Conservation (phyloP, 1,284 basidiomycete genomes). For the Ustilago trichophora region DNA sequence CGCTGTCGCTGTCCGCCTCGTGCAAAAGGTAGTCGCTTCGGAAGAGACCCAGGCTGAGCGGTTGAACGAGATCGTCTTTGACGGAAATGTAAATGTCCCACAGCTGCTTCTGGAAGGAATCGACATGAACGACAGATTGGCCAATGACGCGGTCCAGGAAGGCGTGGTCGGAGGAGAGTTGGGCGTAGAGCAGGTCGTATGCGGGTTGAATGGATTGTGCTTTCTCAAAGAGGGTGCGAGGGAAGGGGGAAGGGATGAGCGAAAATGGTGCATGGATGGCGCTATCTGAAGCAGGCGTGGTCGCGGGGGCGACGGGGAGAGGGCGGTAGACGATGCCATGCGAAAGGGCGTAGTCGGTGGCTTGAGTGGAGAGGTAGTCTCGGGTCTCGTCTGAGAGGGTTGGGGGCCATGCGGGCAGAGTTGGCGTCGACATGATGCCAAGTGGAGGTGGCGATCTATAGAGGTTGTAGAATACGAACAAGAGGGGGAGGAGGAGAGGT, state of each 20-base stretch:
- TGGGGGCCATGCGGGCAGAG: conserved; percentile 75
- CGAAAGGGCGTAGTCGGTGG: conserved; percentile 84
- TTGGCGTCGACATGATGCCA: conserved; percentile 18
- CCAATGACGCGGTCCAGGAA: conserved; percentile 88
- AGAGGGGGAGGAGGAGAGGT: conserved; percentile 2
- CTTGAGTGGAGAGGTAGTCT: conserved; percentile 73
- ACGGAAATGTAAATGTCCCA: conserved; percentile 86
- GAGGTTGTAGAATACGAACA: too few relatives aligned
- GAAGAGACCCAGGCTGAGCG: conserved; percentile 88
- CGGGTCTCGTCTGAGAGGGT: conserved; percentile 72
- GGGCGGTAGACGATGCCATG: conserved; percentile 86
- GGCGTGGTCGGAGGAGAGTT: conserved; percentile 79
- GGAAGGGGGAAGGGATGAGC: conserved; percentile 87
- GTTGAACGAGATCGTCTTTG: conserved; percentile 69
- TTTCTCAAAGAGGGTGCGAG: conserved; percentile 76
- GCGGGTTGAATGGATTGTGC: conserved; percentile 77
- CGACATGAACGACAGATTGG: conserved; percentile 80
- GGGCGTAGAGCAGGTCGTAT: conserved; percentile 87
- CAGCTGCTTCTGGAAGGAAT: conserved; percentile 83
- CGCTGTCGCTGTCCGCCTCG: conserved; percentile 44
- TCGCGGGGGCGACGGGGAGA: conserved; percentile 66
- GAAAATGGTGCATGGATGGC: conserved; percentile 89
- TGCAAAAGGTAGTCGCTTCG: conserved; percentile 96
- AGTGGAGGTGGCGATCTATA: too few relatives aligned
- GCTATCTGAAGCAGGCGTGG: conserved; percentile 68